Percentiles rank a stretch among this genome's conserved stretches.
phyloP scores from a whole-genome alignment of 2,329 filamentous ascomycete species.

The Claviceps capensis region DNA sequence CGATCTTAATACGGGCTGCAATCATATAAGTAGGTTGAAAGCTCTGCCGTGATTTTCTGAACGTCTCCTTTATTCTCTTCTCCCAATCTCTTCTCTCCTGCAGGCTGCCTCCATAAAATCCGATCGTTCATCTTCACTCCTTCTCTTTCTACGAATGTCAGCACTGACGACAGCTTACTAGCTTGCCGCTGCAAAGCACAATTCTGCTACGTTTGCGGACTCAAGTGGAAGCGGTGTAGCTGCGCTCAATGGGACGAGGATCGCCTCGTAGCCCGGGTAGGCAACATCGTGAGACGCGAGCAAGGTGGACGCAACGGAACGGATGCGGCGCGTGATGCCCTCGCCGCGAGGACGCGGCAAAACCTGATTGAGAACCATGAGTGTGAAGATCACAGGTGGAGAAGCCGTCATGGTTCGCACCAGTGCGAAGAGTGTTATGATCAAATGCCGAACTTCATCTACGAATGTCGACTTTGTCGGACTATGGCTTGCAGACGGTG shows the following conservation, averaged over 20 bases:
- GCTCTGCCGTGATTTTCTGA: not conserved
- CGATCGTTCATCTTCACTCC: not conserved
- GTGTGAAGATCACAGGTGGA: not conserved
- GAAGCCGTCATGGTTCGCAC: not conserved
- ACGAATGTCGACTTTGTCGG: conserved; percentile 30
- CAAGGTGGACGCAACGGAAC: not conserved
- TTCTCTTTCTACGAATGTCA: not conserved
- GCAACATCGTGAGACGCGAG: conserved; percentile 1
- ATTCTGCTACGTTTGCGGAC: conserved; percentile 38
- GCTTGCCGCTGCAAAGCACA: conserved; percentile 31
- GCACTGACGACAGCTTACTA: conserved; percentile 3
- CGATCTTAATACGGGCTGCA: conserved; percentile 35
- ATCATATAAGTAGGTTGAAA: conserved; percentile 36
- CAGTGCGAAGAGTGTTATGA: conserved; percentile 5
- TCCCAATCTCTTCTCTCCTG: not conserved
- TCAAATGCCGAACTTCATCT: conserved; percentile 27
- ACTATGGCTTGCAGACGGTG: conserved; percentile 32
- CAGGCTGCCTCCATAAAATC: not conserved
- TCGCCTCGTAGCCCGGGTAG: not conserved
- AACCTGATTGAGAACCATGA: conserved; percentile 2
- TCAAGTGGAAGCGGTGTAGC: conserved; percentile 23
- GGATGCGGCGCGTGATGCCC: not conserved
- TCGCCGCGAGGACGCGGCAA: not conserved
- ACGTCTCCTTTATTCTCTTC: not conserved
- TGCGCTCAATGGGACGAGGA: conserved; percentile 26